Evolutionary conservation across 352 stramenopile genomes (phyloP), one percentile per base, ranked within the genome.

Genomic region (Pythium brachiatum): DNA sequence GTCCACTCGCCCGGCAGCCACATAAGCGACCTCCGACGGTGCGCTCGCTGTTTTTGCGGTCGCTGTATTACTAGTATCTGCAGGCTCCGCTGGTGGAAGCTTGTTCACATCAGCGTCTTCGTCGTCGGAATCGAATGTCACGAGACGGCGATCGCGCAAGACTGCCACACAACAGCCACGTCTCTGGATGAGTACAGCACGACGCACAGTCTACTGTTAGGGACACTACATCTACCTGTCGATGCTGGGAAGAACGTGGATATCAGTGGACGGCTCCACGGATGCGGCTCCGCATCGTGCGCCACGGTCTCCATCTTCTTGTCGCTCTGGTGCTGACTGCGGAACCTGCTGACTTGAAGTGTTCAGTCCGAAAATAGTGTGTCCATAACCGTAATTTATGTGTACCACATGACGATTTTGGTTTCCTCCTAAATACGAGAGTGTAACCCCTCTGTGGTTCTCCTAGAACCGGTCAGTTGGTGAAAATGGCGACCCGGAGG

Each of bases 41-140:
- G 20, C 15, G 12, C 25, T 21, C 16, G 16, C 6, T 7, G 38
- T 6, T 16, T 2, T 20, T 4, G 38, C 3, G 4, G 6, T 23
- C 15, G 3, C 38, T n/a, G 6, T 23, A 16, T 8, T 15, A 46
- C 11, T 16, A 23, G 3, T 4, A 46, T 46, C 38, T 4, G 15
- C 3, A 6, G n/a, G 38, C 13, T 39, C 7, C 13, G 16, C 21
- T 27, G 21, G 36, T 8, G 18, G 20, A 47, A 23, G 18, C 12
- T 15, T 29, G 9, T 11, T 11, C 6, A 16, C 18, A 13, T n/a
- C 29, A 34, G 43, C 34, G n/a, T 53, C 53, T 23, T 68, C 60
- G 9, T 68, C 36, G 46, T 68, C 60, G 8, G 53, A 68, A 7
- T 68, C 60, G 27, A 68, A 68, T 16, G 41, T 46, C 18, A 68